Evolutionary conservation across 495 filamentous ascomycete genomes (phyloP).

Genomic region (Penicillium odoratum): DNA sequence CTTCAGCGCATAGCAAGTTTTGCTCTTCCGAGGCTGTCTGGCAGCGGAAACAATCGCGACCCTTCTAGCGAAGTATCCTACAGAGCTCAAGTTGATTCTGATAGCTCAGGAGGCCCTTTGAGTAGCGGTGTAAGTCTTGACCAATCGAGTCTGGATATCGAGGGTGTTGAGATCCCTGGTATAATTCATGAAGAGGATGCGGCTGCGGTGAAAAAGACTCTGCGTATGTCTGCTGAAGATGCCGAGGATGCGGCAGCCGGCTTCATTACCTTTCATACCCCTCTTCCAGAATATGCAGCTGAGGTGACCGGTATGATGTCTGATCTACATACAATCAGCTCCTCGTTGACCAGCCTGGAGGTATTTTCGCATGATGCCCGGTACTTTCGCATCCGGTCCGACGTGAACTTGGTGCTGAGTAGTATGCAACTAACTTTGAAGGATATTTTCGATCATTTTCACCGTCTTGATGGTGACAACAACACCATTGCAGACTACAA

Average conservation of each 20-base stretch:
- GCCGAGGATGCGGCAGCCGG: constrained; percentile 55
- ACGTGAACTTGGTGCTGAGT: constrained; percentile 44
- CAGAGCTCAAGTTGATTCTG: no score
- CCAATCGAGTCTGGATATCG: no score
- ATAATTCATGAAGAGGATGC: no score
- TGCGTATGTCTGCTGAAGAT: constrained; percentile 50
- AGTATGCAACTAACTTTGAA: constrained; percentile 55
- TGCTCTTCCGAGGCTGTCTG: no score
- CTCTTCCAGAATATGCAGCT: constrained; percentile 52
- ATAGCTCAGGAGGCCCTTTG: no score
- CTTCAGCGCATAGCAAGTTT: no score
- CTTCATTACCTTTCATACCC: constrained; percentile 50
- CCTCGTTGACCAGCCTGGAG: constrained; percentile 48
- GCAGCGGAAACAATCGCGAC: no score
- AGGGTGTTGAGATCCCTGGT: no score
- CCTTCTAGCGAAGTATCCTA: no score
- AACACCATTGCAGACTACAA: constrained; percentile 40
- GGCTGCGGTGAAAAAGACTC: constrained; percentile 21
- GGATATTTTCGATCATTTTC: constrained; percentile 54
- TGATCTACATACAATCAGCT: constrained; percentile 55
- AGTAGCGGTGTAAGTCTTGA: no score
- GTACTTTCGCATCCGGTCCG: constrained; percentile 36
- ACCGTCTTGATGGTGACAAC: constrained; percentile 39
- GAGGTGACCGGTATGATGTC: constrained; percentile 57
- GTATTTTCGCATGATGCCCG: constrained; percentile 32